Conservation (phyloP, 2,329 filamentous ascomycete species). For the Aspergillus sergii region DNA sequence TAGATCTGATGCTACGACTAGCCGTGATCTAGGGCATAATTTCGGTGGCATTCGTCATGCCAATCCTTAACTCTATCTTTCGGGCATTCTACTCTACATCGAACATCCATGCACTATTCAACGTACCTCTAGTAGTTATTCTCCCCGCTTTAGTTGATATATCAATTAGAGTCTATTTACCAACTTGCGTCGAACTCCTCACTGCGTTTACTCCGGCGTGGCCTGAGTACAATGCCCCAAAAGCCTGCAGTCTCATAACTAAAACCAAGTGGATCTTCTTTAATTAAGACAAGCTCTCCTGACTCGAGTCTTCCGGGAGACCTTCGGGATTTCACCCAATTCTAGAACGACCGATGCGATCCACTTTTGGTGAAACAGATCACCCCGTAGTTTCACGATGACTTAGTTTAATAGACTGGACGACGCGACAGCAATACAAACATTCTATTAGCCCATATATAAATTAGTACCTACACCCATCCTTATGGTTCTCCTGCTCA, state of each 20-base stretch:
- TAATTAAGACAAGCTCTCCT: conserved; percentile 2
- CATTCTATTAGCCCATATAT: not conserved
- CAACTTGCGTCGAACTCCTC: not conserved
- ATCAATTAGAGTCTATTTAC: not conserved
- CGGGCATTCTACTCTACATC: not conserved
- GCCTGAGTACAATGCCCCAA: not conserved
- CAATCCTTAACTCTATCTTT: not conserved
- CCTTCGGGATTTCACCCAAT: not conserved
- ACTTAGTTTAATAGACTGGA: conserved; percentile 12
- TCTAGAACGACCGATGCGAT: not conserved
- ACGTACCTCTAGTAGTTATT: not conserved
- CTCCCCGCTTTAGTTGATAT: not conserved
- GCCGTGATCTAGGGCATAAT: not conserved
- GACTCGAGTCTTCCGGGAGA: not conserved
- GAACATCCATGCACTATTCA: not conserved
- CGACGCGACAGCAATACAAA: not conserved
- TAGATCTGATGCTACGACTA: not conserved
- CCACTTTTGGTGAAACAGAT: conserved; percentile 5
- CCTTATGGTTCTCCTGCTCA: too few species aligned
- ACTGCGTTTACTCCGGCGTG: not conserved
- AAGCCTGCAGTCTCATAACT: not conserved
- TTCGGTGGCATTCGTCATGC: not conserved
- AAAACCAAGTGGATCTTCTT: not conserved
- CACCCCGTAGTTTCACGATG: conserved; percentile 17
- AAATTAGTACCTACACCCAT: not conserved